Evolutionary conservation across 352 stramenopile species (phyloP), one percentile per base, ranked within the genome.

Genomic region (Phytophthora cryptogea): DNA sequence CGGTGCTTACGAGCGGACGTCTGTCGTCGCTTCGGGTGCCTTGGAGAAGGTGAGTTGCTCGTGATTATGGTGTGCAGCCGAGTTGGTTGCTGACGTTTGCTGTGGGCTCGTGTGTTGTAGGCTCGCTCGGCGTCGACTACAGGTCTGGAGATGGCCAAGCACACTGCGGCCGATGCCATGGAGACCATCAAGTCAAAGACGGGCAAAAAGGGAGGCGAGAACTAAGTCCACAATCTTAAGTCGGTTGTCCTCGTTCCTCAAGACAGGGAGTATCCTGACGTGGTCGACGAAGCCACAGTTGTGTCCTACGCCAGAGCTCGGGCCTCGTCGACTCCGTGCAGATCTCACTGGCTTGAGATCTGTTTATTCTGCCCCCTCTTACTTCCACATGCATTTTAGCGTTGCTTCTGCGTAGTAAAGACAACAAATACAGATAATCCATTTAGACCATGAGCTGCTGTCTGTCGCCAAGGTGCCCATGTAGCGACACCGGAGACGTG

Each of bases 181-280:
- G 81, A 90, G 66, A 91, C 83, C 6, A 87, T 92, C 60, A 90
- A 89, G 72, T 86, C 80, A 20, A 90, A 89, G 69, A 83, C 84
- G 35, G 76, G 71, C 36, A 90, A 88, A 74, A 89, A 90, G 68
- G 62, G 70, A 41, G 69, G 66, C 35, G 76, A 86, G 26, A 73
- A 61, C 30, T 76, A 70, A 62, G 31, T n/a, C 14, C n/a, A n/a
- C 33, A 16, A 23, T 7, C 31, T 9, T 4, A 54, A 42, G 14
- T 39, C 39, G 17, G 35, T 69, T 56, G 31, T 46, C 31, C 23
- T 62, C 31, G 9, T 44, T 42, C 13, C 27, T 61, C 30, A 45
- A 51, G 35, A 32, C 48, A 5, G 41, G 10, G 26, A 47, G 9
- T 10, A 31, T 1, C 17, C 39, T 37, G 33, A 42, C 47, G 20